phyloP scores from a whole-genome alignment of 495 filamentous ascomycete species.

The Annulohypoxylon moriforme region DNA sequence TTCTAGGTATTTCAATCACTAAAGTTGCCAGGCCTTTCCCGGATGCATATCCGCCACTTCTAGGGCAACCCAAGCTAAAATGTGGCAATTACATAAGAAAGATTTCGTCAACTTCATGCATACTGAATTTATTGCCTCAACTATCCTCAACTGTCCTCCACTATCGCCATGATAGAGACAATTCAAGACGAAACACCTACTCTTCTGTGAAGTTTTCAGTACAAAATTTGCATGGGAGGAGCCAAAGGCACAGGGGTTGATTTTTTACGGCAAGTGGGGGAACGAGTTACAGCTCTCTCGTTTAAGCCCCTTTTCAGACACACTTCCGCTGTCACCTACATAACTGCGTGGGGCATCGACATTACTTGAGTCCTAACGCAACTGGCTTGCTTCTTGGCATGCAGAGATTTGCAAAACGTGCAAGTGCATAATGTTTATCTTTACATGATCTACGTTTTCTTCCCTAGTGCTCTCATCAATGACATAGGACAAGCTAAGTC shows the following conservation, averaged over 20 bases:
- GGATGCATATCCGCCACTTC: not conserved
- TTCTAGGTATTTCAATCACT: not conserved
- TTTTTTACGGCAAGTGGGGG: slow-evolving; percentile 16
- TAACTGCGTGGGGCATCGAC: slow-evolving; percentile 10
- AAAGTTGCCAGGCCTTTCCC: not conserved
- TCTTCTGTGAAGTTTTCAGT: slow-evolving; percentile 1
- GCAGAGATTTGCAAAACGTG: slow-evolving; percentile 23
- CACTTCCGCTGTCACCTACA: slow-evolving; percentile 21
- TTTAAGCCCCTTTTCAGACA: slow-evolving; percentile 31
- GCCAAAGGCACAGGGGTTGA: slow-evolving; percentile 9
- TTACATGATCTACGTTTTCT: slow-evolving; percentile 20
- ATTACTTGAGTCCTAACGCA: slow-evolving; percentile 15
- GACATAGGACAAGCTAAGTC: not conserved
- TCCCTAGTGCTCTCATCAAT: not conserved
- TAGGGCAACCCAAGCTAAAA: not conserved
- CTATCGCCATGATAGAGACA: slow-evolving; percentile 5
- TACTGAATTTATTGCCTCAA: not conserved
- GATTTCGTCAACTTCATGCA: not conserved
- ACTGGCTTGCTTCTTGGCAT: slow-evolving; percentile 4
- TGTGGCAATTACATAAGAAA: slow-evolving; percentile 7
- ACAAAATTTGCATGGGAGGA: not conserved
- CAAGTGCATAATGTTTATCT: slow-evolving; percentile 15
- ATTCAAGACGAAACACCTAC: slow-evolving; percentile 10
- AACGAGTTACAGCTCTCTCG: slow-evolving; percentile 13
- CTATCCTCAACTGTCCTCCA: too few species aligned